These are phyloP conservation scores for Candida albicans DNA, from an alignment of 1,139 yeast genomes.

Conservation along the genomic window DNA sequence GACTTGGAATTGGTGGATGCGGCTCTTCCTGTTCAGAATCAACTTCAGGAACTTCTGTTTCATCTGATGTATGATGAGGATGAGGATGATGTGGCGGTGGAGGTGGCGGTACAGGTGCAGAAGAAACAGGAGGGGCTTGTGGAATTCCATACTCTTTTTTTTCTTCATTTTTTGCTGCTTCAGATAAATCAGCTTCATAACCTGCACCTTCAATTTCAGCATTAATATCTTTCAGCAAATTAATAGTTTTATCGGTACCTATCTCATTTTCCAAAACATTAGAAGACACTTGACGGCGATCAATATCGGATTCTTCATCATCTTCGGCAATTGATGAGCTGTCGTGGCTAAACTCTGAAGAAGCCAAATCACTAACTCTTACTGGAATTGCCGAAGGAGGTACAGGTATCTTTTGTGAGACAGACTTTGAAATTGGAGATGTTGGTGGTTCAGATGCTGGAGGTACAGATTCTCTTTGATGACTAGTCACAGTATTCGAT, in stretches of 20 bases:
- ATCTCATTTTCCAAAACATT: constrained; percentile 20
- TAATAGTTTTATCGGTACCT: constrained; percentile 10
- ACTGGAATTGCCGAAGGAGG: neutral
- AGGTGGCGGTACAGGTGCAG: constrained; percentile 20
- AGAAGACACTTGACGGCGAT: neutral
- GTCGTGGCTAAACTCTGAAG: constrained; percentile 15
- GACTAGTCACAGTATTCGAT: constrained; percentile 12
- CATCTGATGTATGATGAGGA: constrained; percentile 5
- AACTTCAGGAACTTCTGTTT: neutral
- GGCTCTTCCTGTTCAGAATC: constrained; percentile 1
- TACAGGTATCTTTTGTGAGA: neutral
- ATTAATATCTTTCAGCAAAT: constrained; percentile 12
- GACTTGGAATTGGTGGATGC: constrained; percentile 5
- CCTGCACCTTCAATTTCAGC: constrained; percentile 39
- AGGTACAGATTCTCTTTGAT: neutral
- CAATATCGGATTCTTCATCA: constrained; percentile 22
- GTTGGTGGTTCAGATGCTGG: constrained; percentile 3
- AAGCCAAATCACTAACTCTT: constrained; percentile 1
- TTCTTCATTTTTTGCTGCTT: constrained; percentile 20
- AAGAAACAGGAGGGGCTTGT: constrained; percentile 17
- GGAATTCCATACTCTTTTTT: neutral
- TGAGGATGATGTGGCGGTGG: constrained; percentile 11
- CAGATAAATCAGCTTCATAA: constrained; percentile 47
- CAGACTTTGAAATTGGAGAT: constrained; percentile 2
- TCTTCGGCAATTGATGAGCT: constrained; percentile 33